A percentile compares a stretch with the other conserved stretches of the same genome.
phyloP scores from a whole-genome alignment of 345 rosid species.

The Triadica sebifera region DNA sequence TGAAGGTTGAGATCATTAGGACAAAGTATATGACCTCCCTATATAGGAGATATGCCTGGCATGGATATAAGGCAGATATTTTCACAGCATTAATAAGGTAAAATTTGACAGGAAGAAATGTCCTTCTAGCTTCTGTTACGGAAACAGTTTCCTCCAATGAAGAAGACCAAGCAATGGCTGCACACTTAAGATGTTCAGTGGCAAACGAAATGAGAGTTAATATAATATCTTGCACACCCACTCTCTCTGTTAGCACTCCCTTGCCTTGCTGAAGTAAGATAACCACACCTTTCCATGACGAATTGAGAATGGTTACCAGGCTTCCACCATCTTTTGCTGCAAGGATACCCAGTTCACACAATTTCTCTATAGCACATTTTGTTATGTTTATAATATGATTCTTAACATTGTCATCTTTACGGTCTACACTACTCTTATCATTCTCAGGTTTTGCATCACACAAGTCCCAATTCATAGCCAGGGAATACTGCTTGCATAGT shows the following conservation, averaged over 20 bases:
- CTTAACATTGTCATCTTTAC: conserved; percentile 30
- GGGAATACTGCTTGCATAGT: conserved; percentile 57
- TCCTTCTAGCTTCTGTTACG: conserved; percentile 72
- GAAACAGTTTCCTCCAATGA: conserved; percentile 55
- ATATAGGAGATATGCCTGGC: conserved; percentile 54
- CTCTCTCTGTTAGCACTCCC: conserved; percentile 37
- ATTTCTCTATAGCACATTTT: conserved; percentile 46
- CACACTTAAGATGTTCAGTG: conserved; percentile 57
- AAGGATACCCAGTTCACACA: conserved; percentile 66
- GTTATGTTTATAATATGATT: conserved; percentile 46
- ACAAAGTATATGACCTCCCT: conserved; percentile 55
- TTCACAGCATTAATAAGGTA: conserved; percentile 80
- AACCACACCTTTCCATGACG: conserved; percentile 92
- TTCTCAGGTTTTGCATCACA: conserved; percentile 32
- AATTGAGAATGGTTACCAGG: conserved; percentile 81
- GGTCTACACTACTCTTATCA: conserved; percentile 20
- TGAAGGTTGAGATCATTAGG: conserved; percentile 57
- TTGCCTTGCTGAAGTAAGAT: conserved; percentile 73
- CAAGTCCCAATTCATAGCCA: conserved; percentile 37
- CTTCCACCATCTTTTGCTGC: conserved; percentile 82
- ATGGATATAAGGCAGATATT: conserved; percentile 64
- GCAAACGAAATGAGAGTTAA: conserved; percentile 56
- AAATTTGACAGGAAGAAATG: conserved; percentile 83
- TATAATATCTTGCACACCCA: conserved; percentile 65
- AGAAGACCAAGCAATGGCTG: conserved; percentile 72